Evolutionary conservation across 208 protist genomes (phyloP), one percentile per base, ranked within the genome.

Genomic region (Acanthamoeba rhysodes): DNA sequence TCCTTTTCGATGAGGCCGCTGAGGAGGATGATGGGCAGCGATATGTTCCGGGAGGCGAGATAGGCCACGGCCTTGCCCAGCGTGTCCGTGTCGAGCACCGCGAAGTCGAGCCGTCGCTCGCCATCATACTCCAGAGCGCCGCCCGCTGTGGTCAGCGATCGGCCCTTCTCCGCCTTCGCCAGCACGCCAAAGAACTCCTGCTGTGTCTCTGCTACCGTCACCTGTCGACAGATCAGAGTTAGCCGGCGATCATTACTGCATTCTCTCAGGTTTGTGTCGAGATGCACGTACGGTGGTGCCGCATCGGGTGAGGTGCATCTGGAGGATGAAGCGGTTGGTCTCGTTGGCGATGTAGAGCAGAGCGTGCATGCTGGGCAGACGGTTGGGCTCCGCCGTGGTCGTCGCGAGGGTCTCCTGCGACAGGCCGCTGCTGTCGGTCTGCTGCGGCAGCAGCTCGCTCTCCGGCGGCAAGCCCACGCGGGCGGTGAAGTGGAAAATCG

Each of bases 311-410:
- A 85, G 76, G 45, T 85, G 76, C 76, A 85, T 85, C 10, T 85
- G 20, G 45, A 85, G 76, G 20, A 85, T 85, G 29, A 85, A 85
- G 37, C 76, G 76, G 76, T 85, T 85, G 76, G 76, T 85, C 76
- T 85, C 76, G 48, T 85, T 85, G 24, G 76, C 76, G 37, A 85
- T n/a, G 76, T 85, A 85, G 76, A 85, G 76, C 37, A 85, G 45
- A 14, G 45, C 76, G 76, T 85, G 76, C 76, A 85, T 85, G 37
- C 45, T n/a, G 76, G 76, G 76, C 16, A 85, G 76, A 12, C 48
- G 76, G 27, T 85, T 85, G 76, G 45, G 16, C 76, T 85, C 27
- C 74, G 41, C 45, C 74, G 9, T 1, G 27, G 37, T 16, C 6
- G 20, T 50, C 16, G 62, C 62, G 62, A 68, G 6, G 22, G 16